Evolutionary conservation across 2,329 filamentous ascomycete genomes (phyloP).

Genomic region (Microcyclospora pomicola): DNA sequence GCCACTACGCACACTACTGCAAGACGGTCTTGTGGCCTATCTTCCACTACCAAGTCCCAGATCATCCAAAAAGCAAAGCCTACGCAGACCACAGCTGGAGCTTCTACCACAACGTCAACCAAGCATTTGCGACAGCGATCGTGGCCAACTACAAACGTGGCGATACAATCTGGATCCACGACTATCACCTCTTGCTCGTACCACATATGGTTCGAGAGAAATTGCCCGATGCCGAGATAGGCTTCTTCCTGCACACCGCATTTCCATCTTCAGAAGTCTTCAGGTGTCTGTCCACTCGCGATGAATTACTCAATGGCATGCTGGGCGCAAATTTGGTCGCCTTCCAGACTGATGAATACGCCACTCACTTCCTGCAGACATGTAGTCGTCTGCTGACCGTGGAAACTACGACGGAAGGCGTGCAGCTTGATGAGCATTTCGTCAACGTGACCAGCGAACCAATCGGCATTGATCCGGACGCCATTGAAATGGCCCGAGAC

Average conservation of each 20-base stretch:
- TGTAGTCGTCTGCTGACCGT: slow-evolving; percentile 85
- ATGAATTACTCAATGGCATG: slow-evolving; percentile 79
- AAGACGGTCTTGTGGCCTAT: slow-evolving; percentile 97
- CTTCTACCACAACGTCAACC: slow-evolving; percentile 74
- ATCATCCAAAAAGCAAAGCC: slow-evolving; percentile 95
- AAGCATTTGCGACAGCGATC: slow-evolving; percentile 83
- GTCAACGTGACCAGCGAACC: slow-evolving; percentile 75
- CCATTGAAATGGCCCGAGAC: slow-evolving; percentile 42
- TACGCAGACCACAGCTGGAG: slow-evolving; percentile 91
- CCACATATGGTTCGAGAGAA: slow-evolving; percentile 81
- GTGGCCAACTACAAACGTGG: slow-evolving; percentile 85
- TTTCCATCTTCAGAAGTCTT: slow-evolving; percentile 97
- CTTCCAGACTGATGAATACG: slow-evolving; percentile 89
- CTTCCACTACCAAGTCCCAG: slow-evolving; percentile 95
- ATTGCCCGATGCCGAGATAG: slow-evolving; percentile 84
- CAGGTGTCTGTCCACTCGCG: slow-evolving; percentile 74
- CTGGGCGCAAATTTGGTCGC: slow-evolving; percentile 83
- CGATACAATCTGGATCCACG: slow-evolving; percentile 88
- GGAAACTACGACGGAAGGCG: slow-evolving; percentile 74
- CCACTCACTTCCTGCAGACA: slow-evolving; percentile 86
- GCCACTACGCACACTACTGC: slow-evolving; percentile 91
- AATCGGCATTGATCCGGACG: slow-evolving; percentile 81
- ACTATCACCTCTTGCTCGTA: slow-evolving; percentile 85
- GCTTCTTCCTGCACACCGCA: slow-evolving; percentile 87
- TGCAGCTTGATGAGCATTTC: slow-evolving; percentile 85